These are phyloP conservation scores for Coffea canephora DNA, from an alignment of 257 asterid species.

Conservation along the genomic window DNA sequence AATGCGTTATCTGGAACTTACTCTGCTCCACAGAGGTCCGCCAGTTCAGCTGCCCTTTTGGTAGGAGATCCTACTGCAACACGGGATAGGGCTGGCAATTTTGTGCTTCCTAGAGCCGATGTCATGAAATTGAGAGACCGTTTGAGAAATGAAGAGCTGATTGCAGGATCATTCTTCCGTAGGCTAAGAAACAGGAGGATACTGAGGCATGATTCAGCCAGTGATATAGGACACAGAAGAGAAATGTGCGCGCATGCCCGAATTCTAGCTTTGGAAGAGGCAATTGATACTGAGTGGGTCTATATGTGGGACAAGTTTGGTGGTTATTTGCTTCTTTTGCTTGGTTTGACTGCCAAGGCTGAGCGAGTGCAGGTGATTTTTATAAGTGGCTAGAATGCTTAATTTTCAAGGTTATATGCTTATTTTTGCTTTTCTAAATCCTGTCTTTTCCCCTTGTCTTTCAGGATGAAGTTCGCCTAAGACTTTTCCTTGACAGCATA, in stretches of 20 bases:
- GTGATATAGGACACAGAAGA: constrained; percentile 87
- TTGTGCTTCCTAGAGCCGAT: constrained; percentile 97
- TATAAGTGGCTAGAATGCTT: constrained; percentile 11
- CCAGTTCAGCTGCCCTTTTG: constrained; percentile 97
- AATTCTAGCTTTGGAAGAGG: constrained; percentile 94
- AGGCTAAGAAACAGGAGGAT: constrained; percentile 58
- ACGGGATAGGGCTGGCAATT: constrained; percentile 94
- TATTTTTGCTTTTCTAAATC: background rate
- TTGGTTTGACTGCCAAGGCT: constrained; percentile 98
- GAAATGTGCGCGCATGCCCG: constrained; percentile 99
- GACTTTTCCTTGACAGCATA: constrained; percentile 95
- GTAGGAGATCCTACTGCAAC: constrained; percentile 95
- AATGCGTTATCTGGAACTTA: constrained; percentile 97
- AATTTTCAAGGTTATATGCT: constrained; percentile 16
- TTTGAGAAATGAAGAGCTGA: constrained; percentile 86
- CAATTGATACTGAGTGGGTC: constrained; percentile 99
- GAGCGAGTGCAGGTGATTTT: constrained; percentile 91
- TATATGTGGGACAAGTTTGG: constrained; percentile 99
- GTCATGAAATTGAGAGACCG: constrained; percentile 98
- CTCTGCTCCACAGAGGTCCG: constrained; percentile 99
- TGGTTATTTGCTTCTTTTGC: constrained; percentile 95
- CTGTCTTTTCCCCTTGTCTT: constrained; percentile 3
- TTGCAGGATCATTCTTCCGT: constrained; percentile 80
- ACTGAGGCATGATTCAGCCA: constrained; percentile 64
- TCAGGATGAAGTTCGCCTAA: constrained; percentile 96